phyloP scores from a whole-genome alignment of 2,329 filamentous ascomycete species.

The Fusarium sp. region DNA sequence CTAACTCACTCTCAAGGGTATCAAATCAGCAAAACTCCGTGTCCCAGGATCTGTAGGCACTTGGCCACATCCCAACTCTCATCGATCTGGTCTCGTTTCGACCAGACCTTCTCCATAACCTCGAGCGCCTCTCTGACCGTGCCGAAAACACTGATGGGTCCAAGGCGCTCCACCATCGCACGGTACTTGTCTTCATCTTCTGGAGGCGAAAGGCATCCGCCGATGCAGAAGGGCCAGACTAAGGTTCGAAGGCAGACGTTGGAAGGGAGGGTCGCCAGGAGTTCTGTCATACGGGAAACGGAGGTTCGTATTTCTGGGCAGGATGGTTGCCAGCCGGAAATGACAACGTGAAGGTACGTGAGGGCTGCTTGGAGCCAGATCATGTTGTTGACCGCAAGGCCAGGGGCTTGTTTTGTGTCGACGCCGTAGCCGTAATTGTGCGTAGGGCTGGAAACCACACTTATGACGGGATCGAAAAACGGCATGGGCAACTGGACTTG shows the following conservation, averaged over 20 bases:
- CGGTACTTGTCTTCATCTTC: constrained; percentile 59
- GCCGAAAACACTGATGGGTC: constrained; percentile 60
- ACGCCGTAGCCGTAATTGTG: constrained; percentile 44
- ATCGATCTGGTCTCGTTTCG: constrained; percentile 53
- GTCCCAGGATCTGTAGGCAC: constrained; percentile 57
- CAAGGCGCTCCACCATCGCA: constrained; percentile 56
- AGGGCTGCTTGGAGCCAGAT: constrained; percentile 64
- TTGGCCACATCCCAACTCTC: constrained; percentile 59
- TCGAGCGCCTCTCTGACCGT: constrained; percentile 58
- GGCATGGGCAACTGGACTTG: constrained; percentile 12
- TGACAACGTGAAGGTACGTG: constrained; percentile 62
- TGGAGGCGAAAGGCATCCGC: constrained; percentile 55
- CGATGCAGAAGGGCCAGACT: constrained; percentile 58
- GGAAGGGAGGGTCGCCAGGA: constrained; percentile 51
- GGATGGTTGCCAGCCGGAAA: constrained; percentile 64
- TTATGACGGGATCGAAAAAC: constrained; percentile 16
- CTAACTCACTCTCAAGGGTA: constrained; percentile 36
- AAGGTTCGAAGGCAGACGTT: constrained; percentile 52
- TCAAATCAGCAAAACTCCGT: constrained; percentile 56
- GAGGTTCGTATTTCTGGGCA: constrained; percentile 55
- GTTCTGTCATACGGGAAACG: constrained; percentile 51
- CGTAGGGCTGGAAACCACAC: constrained; percentile 39
- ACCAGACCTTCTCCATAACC: constrained; percentile 63
- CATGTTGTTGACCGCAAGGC: constrained; percentile 49
- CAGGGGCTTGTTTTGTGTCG: constrained; percentile 39